Percentiles rank a stretch among this genome's conserved stretches.
Conservation (phyloP, 106 monocot species). For the Agapanthus africanus region DNA sequence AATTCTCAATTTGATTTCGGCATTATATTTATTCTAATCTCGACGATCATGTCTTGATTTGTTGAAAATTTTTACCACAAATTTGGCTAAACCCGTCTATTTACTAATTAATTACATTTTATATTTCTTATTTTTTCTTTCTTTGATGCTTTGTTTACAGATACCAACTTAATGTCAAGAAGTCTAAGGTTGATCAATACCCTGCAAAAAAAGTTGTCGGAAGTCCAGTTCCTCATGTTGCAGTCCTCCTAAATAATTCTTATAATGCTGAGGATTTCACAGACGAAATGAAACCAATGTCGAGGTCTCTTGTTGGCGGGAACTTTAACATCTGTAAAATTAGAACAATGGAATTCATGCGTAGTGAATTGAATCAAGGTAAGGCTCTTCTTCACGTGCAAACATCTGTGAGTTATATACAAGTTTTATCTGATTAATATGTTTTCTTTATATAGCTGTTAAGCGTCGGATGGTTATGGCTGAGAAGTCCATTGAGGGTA, state of each 20-base stretch:
- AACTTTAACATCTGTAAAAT: conserved; percentile 55
- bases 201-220: conserved; percentile 32
- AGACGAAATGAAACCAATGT: conserved; percentile 44
- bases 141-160: conserved; percentile 20
- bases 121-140: not conserved
- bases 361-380: conserved; percentile 54
- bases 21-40: not conserved
- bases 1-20: not conserved
- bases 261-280: conserved; percentile 43
- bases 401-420: too few species aligned
- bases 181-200: conserved; percentile 48
- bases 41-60: not conserved
- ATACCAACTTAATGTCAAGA: conserved; percentile 55
- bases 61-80: not conserved
- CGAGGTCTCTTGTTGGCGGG: conserved; percentile 60
- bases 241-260: conserved; percentile 26
- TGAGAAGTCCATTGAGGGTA: conserved; percentile 66
- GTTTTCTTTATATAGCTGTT: not conserved
- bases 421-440: not conserved
- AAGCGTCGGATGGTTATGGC: conserved; percentile 30
- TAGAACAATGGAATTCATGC: conserved; percentile 41
- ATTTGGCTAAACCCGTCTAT: not conserved
- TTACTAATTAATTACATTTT: conserved; percentile 3
- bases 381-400: too few species aligned
- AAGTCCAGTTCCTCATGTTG: conserved; percentile 23